These are phyloP conservation scores for Nectriaceae sp. DNA, from an alignment of 2,329 filamentous ascomycete species.

Conservation along the genomic window DNA sequence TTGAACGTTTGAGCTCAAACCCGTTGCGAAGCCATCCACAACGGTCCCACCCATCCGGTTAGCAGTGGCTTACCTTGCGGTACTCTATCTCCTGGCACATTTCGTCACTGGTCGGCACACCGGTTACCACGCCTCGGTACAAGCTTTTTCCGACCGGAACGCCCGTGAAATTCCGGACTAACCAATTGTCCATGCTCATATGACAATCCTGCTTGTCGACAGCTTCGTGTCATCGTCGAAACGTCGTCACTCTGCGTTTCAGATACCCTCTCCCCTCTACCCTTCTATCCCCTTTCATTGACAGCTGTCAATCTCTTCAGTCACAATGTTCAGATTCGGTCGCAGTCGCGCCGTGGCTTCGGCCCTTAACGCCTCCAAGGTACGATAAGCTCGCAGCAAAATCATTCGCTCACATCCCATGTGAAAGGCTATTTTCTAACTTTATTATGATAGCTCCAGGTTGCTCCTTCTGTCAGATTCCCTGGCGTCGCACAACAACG, in stretches of 20 bases:
- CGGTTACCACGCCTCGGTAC: too few relatives aligned
- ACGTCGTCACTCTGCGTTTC: slow-evolving; percentile 8
- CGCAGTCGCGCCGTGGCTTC: slow-evolving; percentile 79
- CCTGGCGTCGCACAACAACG: slow-evolving; percentile 75
- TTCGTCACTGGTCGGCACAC: too few relatives aligned
- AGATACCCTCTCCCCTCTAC: slow-evolving; percentile 12
- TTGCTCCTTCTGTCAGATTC: slow-evolving; percentile 54
- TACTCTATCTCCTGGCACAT: too few relatives aligned
- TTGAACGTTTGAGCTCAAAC: neutral
- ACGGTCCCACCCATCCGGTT: neutral
- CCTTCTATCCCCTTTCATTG: slow-evolving; percentile 11
- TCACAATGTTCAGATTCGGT: slow-evolving; percentile 83
- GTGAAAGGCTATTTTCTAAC: slow-evolving; percentile 23
- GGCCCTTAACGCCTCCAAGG: slow-evolving; percentile 77
- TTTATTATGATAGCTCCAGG: slow-evolving; percentile 33
- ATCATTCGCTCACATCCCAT: too few relatives aligned
- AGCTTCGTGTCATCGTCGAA: slow-evolving; percentile 3
- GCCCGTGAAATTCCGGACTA: neutral
- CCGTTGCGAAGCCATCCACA: neutral
- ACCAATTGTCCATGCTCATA: neutral
- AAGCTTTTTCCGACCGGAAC: neutral
- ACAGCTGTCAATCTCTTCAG: slow-evolving; percentile 6
- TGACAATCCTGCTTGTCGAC: neutral
- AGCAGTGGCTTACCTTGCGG: neutral
- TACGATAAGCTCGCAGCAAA: slow-evolving; percentile 46